phyloP scores from a whole-genome alignment of 495 filamentous ascomycete species.

The Penicillium lagena region DNA sequence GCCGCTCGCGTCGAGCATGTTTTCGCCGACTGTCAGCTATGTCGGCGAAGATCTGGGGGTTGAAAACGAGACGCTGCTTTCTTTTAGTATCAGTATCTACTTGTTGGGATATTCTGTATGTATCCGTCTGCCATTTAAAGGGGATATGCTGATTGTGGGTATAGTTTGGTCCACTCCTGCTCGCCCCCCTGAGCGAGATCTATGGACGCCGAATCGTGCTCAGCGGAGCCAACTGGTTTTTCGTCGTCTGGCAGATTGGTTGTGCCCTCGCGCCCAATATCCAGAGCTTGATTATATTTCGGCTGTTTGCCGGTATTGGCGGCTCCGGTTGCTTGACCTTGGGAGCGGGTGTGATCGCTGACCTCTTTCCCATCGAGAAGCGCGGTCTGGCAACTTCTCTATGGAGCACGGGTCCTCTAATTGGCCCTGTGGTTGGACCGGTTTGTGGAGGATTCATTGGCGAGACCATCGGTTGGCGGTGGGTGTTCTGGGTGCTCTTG shows the following conservation, averaged over 20 bases:
- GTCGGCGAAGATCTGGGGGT: constrained; percentile 57
- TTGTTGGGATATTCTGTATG: constrained; percentile 53
- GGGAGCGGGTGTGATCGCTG: constrained; percentile 48
- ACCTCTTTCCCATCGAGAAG: constrained; percentile 43
- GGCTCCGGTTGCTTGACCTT: constrained; percentile 45
- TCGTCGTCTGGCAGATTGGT: constrained; percentile 44
- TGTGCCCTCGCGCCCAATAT: constrained; percentile 43
- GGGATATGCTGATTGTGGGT: neutral
- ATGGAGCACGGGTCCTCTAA: constrained; percentile 22
- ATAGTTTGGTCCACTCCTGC: constrained; percentile 33
- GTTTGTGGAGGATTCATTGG: constrained; percentile 46
- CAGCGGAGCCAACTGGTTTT: constrained; percentile 43
- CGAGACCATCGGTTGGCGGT: constrained; percentile 46
- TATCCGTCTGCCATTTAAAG: neutral
- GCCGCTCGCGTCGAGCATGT: constrained; percentile 59
- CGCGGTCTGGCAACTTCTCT: constrained; percentile 36
- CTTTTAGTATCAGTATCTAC: constrained; percentile 51
- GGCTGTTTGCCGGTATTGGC: constrained; percentile 43
- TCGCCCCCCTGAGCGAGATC: constrained; percentile 46
- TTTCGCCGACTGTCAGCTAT: constrained; percentile 55
- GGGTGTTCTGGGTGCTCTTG: constrained; percentile 51
- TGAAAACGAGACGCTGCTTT: constrained; percentile 38
- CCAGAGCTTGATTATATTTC: constrained; percentile 43
- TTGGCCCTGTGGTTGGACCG: constrained; percentile 46
- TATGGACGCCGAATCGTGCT: constrained; percentile 50